Base-by-base conservation (phyloP, 2,329 filamentous ascomycete species). In the Neofusicoccum kwambonambiense region DNA sequence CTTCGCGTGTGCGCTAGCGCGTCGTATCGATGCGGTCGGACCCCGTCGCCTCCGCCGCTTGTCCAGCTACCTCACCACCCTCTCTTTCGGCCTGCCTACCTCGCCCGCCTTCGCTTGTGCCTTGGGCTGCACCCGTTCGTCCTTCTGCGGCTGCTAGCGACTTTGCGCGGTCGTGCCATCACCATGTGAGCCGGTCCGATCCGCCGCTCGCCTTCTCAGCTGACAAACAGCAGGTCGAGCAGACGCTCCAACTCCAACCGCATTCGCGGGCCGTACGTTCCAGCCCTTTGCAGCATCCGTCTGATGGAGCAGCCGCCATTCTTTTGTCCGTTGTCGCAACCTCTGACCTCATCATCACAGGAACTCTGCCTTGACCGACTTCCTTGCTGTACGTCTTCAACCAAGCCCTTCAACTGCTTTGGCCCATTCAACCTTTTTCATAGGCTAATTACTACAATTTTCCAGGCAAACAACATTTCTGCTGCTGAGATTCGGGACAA, bases 391-490 rank as follows among this genome's bases (percentile, higher is more conserved):
- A 31, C 27, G 27, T 31, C 27, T 31, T 31, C 27, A 31, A 31
- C 27, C 5, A 31, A 1, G 27, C 27, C 27, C 27, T 1, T 5
- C 27, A 77, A 74, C 83, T 77, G 49, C 22, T 27, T 39, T 8
- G 4, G 15, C 27, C 22, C 17, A 39, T 47, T 11, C n/a, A 19
- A 5, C 6, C 1, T 31, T 31, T 5, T 31, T 31, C 27, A 31
- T 31, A 31, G 27, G 27, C 27, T 9, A 3, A n/a, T 34, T n/a
- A 7, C 39, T 22, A 15, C 7, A 7, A 13, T 8, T 42, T 12
- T 45, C 11, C 65, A 89, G 85, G 86, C 89, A 2, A 88, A 91
- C 75, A 91, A 91, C 70, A 92, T 92, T 69, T 91, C 86, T 22
- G 87, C 87, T 3, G 80, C 81, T 62, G 85, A 88, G 70, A 89